Base-by-base conservation (phyloP, 176 grass and related monocot genomes). In the Microstegium vimineum region DNA sequence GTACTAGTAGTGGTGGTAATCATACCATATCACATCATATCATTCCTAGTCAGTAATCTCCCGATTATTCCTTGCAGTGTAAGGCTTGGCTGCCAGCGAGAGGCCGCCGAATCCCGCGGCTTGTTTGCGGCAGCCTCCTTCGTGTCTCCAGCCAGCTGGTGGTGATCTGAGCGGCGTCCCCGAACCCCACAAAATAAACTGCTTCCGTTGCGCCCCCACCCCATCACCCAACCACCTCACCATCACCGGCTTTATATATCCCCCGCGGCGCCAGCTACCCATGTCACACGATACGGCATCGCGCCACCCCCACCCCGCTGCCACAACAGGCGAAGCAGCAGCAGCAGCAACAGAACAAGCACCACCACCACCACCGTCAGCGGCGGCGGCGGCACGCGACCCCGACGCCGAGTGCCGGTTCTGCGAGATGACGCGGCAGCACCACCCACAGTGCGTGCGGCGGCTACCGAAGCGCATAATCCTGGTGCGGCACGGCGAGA, bases 401-500 rank as follows among this genome's bases (percentile, higher is more conserved):
- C 8, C 13, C 33, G 59, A 22, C 25, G 15, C 7, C 12, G 17
- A 77, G 32, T 82, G 75, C 76, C 14, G 10, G 16, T 85, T 76
- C 63, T 90, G 88, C 84, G 89, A 83, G 87, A 89, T 92, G 89
- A 84, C 83, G 64, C 43, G 69, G 38, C 82, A 90, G 54, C 69
- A 85, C 49, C 79, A 81, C 18, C 33, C 65, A 7, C 30, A 54
- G 0, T 89, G 32, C 78, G 62, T 72, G 69, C 88, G 93, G 43
- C 76, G 82, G 17, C 93, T 99, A 5, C 96, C 96, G 1, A 93
- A 87, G 87, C 80, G 96, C 76, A 99, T 99, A 82, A 99, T 99
- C 60, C 91, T 99, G 36, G 89, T 99, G n/a, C 88, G 96, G 61
- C 96, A 99, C 83, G 96, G 96, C 30, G 96, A 99, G 93, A 94